Base-by-base conservation (phyloP, 352 stramenopile species). In the Aphanomyces astaci region DNA sequence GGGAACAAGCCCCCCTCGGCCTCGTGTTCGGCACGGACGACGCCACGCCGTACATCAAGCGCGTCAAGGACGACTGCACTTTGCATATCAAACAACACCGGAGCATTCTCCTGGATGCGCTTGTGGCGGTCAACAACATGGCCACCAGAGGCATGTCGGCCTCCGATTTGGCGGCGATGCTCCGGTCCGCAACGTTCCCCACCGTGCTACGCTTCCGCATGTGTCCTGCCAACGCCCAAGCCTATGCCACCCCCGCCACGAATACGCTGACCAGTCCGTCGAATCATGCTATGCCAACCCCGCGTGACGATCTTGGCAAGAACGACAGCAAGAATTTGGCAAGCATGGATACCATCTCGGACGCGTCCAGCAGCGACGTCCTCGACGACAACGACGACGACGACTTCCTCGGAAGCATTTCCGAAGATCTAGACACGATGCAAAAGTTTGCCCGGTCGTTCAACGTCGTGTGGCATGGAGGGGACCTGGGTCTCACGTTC, bases 111-210 rank as follows among this genome's bases (percentile, higher is more conserved):
- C 11, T 7, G 5, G 40, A 60, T 13, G 22, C 43, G 25, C 45
- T 68, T 15, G 51, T 68, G 2, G 62, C 62, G 2, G 62, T 68
- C 46, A 68, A 68, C 46, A 68, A 68, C 51, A 60, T 68, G 13
- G 51, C 62, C 4, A 68, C 62, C 5, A 5, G 13, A 17, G 40
- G 43, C 19, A n/a, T 68, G 4, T 19, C 62, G 32, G n/a, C 62
- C 3, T 2, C n/a, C 2, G 43, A 52, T 19, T 32, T 68, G n/a
- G 43, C 43, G 10, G 10, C 13, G n/a, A n/a, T 68, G 32, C 32
- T 68, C 1, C 46, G 49, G 10, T 28, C n/a, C 32, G 45, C 62
- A 5, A 10, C 24, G 24, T 68, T 68, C 17, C 62, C 62, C 1
- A 24, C 46, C 25, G 62, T 68, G 19, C 30, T 68, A 2, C 62